Evolutionary conservation across 306 rosid species (phyloP), one percentile per base, ranked within the genome.

Genomic region (Cicer chorassanicum): DNA sequence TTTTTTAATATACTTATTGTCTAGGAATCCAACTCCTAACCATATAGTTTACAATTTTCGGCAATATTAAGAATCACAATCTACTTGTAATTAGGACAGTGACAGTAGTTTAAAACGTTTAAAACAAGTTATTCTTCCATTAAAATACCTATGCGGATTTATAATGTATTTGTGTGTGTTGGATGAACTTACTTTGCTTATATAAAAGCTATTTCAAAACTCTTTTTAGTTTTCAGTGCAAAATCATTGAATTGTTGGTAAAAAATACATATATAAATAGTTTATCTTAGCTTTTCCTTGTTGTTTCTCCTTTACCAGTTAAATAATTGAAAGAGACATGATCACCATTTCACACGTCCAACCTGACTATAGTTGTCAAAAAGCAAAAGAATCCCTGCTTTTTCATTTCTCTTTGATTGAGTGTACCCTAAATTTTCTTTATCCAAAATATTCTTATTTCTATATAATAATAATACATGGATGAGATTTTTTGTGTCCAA

Each of bases 91-190:
- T 1, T 50, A 50, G 3, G 7, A 48, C 7, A 6, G 19, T 6
- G 55, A 50, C 55, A 3, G 14, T 1, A 14, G 13, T 14, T n/a
- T 46, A 46, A 46, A 46, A 46, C 7, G 18, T 50, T 14, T 14
- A 14, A 6, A 50, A 50, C 9, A 6, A 54, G 79, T 77, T 83
- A 51, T 41, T 66, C 46, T 34, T 76, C 82, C 80, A 72, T 64
- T 62, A 38, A 54, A 73, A 14, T 16, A 40, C 34, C 36, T 24
- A 6, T 49, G 16, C 9, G 36, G 73, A 41, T 2, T 65, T 42
- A 13, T 34, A 49, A 12, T 69, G 61, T 50, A 14, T 36, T 2
- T 13, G 68, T 41, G 29, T 63, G 15, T 39, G 24, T 48, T 38
- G 49, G 62, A 18, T 51, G 8, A 16, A 18, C 13, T 53, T 54